Base-by-base conservation (phyloP, 2,329 filamentous ascomycete genomes). In the Aspergillus tubingensis region DNA sequence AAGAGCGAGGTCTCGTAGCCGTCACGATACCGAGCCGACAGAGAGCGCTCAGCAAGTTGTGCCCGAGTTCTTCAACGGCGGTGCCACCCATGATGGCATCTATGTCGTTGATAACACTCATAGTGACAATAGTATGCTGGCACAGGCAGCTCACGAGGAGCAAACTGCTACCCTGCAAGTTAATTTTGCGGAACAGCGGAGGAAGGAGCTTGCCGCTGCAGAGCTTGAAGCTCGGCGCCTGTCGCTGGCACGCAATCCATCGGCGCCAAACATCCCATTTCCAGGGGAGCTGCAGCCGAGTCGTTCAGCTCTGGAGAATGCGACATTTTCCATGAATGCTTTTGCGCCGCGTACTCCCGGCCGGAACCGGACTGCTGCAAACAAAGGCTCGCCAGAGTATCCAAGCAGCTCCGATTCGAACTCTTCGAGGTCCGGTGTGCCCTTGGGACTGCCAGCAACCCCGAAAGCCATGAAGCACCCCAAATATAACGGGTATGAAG, bases 191-290 rank as follows among this genome's bases (percentile, higher is more conserved):
- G 87, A 90, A 62, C 81, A 85, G 50, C 85, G 86, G 51, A 90
- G 88, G 76, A 91, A 89, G 76, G 90, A 92, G 65, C 81, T 87
- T 52, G 90, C 90, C 8, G 92, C 92, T 7, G 88, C 90, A 51
- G 93, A 97, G 75, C 85, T 98, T 0, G 93, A 97, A 75, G 91
- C 95, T 70, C 87, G 94, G 27, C 88, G 94, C 60, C 86, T 91
- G 71, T 97, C 94, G 13, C 82, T 96, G 25, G 91, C 91, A 19
- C 86, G 91, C 58, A 86, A 92, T 53, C 90, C 92, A 3, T 91
- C 90, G 23, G 91, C 88, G 2, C 92, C 92, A 0, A 80, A 87
- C 0, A 96, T 97, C 62, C 88, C 91, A 5, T 88, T 92, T 65
- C 93, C 93, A 0, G 82, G 81, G 8, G 82, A 87, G 50, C 62